Percentiles rank a stretch among this genome's conserved stretches.
Conservation (phyloP, 768 basidiomycete genomes). For the Suillus bovinus region DNA sequence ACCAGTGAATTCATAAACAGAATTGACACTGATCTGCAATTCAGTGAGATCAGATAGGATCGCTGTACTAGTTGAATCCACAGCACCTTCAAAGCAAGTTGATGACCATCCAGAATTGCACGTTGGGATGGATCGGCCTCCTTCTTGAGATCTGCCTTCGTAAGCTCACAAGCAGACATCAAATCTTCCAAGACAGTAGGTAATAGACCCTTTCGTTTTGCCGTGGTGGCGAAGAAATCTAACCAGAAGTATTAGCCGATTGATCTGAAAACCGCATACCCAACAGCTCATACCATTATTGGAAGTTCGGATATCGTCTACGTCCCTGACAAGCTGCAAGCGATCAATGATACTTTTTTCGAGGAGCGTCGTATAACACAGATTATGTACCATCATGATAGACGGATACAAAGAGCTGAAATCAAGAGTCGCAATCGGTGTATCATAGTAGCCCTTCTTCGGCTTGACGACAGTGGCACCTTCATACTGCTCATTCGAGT, state of each 20-base stretch:
- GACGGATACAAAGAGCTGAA: constrained; percentile 99
- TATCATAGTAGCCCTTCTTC: constrained; percentile 92
- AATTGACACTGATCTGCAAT: constrained; percentile 93
- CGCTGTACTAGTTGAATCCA: neutral
- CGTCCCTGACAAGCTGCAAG: constrained; percentile 74
- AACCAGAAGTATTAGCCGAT: constrained; percentile 1
- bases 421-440: constrained; percentile 96
- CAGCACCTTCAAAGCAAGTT: constrained; percentile 88
- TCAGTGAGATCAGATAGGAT: constrained; percentile 1
- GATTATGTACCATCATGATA: constrained; percentile 99
- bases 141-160: constrained; percentile 93
- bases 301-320: constrained; percentile 92
- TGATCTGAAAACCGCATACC: neutral
- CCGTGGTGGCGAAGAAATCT: constrained; percentile 85
- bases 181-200: constrained; percentile 94
- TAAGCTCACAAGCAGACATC: constrained; percentile 89
- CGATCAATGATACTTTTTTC: constrained; percentile 79
- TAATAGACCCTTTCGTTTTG: constrained; percentile 81
- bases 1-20: constrained; percentile 98
- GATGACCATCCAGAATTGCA: constrained; percentile 95
- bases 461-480: constrained; percentile 99
- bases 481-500: constrained; percentile 95
- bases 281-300: constrained; percentile 73
- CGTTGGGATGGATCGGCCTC: constrained; percentile 97
- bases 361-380: constrained; percentile 96